Evolutionary conservation across 83 land plant genomes (phyloP), one percentile per base, ranked within the genome.

Genomic region (Larix sibirica): DNA sequence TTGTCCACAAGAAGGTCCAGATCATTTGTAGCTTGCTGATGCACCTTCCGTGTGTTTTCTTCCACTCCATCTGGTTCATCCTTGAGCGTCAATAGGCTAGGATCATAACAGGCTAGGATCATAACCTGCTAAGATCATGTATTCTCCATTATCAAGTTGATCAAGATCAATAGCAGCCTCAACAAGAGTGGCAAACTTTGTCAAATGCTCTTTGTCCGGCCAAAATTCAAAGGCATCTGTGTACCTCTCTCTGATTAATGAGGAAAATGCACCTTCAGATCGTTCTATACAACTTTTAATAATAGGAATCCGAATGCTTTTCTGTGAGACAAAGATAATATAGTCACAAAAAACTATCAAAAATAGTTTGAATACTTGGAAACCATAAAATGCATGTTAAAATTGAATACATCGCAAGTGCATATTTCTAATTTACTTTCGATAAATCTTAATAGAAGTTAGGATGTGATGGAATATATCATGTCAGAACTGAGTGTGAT

Each of bases 91-190:
- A 28, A 28, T 28, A 28, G 28, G 28, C 28, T 28, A 28, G 28
- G 28, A 28, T 28, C 28, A 28, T 28, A 90, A 75, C 36, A 95
- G 82, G 60, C 84, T 84, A 58, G 81, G 42, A 67, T 94, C 96
- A 89, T 95, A 96, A 61, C 83, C 88, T 54, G 96, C 91, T 33
- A 96, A 88, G 79, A 95, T 92, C 88, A 96, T 95, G 85, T 95
- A 96, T 76, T 96, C 97, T 12, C 97, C 99, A 91, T 92, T 93
- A 76, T 96, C 95, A 64, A 96, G 89, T 82, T 93, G 91, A 42
- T 95, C 94, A 79, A 96, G 90, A 83, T 96, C 97, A 58, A 96
- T 89, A 85, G 96, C 83, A 74, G 85, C 82, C 80, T 96, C 99
- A 56, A 96, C 93, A 56, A 95, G 93, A 62, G 82, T 90, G 87